phyloP scores from a whole-genome alignment of 768 basidiomycete genomes.

The Suillus bovinus region DNA sequence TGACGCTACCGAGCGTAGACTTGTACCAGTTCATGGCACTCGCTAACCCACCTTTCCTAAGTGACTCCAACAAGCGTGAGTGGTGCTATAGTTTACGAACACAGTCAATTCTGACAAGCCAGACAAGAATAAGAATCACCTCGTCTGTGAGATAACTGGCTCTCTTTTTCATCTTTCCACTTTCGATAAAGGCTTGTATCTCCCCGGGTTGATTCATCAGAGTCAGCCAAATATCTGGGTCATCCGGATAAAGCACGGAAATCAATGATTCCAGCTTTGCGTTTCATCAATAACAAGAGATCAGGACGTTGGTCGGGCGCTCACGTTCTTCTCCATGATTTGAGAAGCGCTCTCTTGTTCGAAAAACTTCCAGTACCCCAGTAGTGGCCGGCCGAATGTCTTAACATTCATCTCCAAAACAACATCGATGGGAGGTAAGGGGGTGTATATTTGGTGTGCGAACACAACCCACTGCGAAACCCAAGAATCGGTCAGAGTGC shows the following conservation, averaged over 20 bases:
- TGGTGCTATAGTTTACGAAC: conserved; percentile 26
- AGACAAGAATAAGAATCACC: conserved; percentile 13
- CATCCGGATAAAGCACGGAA: conserved; percentile 33
- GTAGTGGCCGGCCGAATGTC: conserved; percentile 36
- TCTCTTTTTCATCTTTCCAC: conserved; percentile 20
- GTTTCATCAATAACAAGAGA: background rate
- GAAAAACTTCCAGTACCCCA: conserved; percentile 46
- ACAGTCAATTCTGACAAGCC: conserved; percentile 8
- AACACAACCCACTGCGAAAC: conserved; percentile 38
- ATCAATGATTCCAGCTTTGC: conserved; percentile 42
- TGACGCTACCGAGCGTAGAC: conserved; percentile 27
- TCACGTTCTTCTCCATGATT: conserved; percentile 36
- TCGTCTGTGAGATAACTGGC: conserved; percentile 35
- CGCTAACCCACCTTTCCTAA: conserved; percentile 33
- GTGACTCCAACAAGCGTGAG: conserved; percentile 26
- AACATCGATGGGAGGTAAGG: conserved; percentile 27
- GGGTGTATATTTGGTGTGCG: conserved; percentile 32
- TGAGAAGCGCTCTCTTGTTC: conserved; percentile 29
- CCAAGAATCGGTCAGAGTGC: conserved; percentile 42
- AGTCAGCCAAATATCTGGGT: conserved; percentile 37
- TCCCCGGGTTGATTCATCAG: conserved; percentile 37
- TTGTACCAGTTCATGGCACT: conserved; percentile 42
- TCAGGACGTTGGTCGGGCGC: conserved; percentile 12
- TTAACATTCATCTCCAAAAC: conserved; percentile 27
- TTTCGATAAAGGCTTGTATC: conserved; percentile 31